These are phyloP conservation scores for Populus alba DNA, from an alignment of 345 rosid genomes.

Conservation along the genomic window DNA sequence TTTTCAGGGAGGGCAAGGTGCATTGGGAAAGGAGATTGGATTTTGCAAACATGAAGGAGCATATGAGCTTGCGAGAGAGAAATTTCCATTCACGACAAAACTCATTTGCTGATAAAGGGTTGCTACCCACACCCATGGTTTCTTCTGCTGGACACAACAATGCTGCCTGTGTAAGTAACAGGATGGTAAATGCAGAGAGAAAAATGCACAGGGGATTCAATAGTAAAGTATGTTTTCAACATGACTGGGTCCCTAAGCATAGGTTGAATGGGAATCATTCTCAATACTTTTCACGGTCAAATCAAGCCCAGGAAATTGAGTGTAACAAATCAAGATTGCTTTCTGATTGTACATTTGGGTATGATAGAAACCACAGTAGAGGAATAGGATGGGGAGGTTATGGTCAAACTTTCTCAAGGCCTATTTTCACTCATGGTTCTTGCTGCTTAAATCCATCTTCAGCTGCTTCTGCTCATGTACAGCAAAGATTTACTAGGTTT, in stretches of 20 bases:
- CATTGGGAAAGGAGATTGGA: neutral
- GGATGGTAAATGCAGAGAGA: neutral
- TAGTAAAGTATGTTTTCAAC: neutral
- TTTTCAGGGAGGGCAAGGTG: no score
- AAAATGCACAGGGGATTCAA: neutral
- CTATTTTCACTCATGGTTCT: neutral
- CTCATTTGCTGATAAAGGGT: neutral
- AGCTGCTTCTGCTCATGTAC: neutral
- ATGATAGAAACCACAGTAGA: neutral
- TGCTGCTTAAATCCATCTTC: neutral
- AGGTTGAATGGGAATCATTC: neutral
- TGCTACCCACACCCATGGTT: constrained; percentile 1
- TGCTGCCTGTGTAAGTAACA: neutral
- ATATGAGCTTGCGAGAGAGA: neutral
- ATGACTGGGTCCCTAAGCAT: neutral
- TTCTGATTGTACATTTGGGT: neutral
- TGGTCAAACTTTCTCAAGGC: neutral
- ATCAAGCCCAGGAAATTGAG: neutral
- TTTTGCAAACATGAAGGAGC: neutral
- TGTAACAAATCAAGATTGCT: neutral
- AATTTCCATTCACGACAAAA: neutral
- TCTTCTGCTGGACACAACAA: constrained; percentile 2
- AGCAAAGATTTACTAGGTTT: neutral
- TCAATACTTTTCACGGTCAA: neutral
- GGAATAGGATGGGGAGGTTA: neutral